Conservation (phyloP, 768 basidiomycete species). For the Leccinum disarticulatum region DNA sequence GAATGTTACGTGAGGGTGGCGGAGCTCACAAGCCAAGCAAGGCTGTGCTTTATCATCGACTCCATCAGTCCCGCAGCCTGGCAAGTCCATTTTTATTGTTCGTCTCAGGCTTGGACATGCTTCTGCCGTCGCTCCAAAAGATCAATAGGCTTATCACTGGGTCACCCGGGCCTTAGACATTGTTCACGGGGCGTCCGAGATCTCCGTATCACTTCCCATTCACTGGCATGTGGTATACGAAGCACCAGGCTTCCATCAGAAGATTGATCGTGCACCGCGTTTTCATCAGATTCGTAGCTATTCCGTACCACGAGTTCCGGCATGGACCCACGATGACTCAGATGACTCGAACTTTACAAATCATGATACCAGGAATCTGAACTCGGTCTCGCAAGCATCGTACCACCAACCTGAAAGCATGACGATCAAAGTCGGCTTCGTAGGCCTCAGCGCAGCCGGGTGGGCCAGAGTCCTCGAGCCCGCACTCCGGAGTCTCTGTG, state of each 20-base stretch:
- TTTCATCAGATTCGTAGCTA: background rate
- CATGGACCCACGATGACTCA: background rate
- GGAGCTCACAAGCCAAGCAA: too few species aligned
- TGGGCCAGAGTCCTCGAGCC: slow-evolving; percentile 12
- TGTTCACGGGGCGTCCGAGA: background rate
- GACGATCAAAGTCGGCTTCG: slow-evolving; percentile 10
- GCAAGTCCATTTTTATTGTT: too few species aligned
- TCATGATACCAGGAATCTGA: background rate
- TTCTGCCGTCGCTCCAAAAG: too few species aligned
- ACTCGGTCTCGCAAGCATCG: background rate
- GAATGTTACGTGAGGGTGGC: background rate
- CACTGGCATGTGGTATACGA: background rate
- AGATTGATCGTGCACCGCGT: background rate
- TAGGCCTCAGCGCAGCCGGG: slow-evolving; percentile 7
- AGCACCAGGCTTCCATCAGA: background rate
- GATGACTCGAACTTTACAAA: background rate
- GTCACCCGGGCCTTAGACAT: too few species aligned
- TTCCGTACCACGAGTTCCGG: background rate
- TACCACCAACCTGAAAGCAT: background rate
- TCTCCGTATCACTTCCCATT: background rate
- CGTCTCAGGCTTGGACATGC: too few species aligned
- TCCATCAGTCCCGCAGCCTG: background rate
- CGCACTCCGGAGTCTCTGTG: slow-evolving; percentile 6
- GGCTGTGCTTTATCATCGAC: too few species aligned
- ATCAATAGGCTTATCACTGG: too few species aligned